Base-by-base conservation (phyloP, 805 yeast genomes). In the Lachancea kluyveri region DNA sequence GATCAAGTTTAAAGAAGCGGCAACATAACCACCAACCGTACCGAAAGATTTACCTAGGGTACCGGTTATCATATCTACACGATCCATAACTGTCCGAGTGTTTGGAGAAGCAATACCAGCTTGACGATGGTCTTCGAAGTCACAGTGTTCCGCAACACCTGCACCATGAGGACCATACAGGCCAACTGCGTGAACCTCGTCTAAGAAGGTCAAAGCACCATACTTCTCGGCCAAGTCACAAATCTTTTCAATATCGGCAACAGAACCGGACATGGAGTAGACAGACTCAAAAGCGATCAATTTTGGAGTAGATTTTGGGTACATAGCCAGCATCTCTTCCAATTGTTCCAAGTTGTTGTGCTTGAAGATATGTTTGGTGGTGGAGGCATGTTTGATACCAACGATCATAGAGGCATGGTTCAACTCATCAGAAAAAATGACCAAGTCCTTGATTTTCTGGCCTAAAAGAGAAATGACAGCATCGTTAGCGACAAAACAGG, bases 131-230 rank as follows among this genome's bases (percentile, higher is more conserved):
- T 78, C 77, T 28, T 84, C 84, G 48, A 87, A 92, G 62, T 92
- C 85, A 50, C 82, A 68, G 59, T 92, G 98, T 62, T 92, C 99
- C 28, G 97, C 96, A 34, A 92, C 97, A 65, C 99, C 99, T 20
- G 96, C 98, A 55, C 99, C 99, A 51, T 84, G 95, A 39, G 99
- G 97, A 50, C 99, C 99, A 57, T 92, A 92, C 79, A 92, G 74
- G 35, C 99, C 99, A 28, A 92, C 97, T 21, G 98, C 97, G 54
- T 92, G 99, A 22, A 92, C 99, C 62, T 92, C 99, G 59, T 92
- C 99, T 58, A 92, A 68, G 62, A 92, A 92, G 18, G 99, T 92
- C 49, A 92, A 63, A 28, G 97, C 97, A 41, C 97, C 97, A 57
- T 92, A 92, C 63, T 92, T 86, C 33, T 92, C 96, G 24, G 99